phyloP scores from a whole-genome alignment of 257 asterid genomes.

The Solanum lycopersicoides region DNA sequence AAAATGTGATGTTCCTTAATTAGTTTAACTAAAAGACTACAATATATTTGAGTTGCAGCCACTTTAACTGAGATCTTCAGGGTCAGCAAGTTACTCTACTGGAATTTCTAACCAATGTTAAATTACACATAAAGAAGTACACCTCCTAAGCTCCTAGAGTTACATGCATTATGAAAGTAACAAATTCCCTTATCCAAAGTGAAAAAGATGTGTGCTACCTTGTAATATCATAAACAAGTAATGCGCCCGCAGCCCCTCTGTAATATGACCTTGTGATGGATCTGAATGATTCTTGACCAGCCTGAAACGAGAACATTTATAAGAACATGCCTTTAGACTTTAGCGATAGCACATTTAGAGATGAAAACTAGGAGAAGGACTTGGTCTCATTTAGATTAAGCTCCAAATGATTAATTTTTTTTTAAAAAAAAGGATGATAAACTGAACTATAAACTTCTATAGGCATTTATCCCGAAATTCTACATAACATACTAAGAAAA shows the following conservation, averaged over 20 bases:
- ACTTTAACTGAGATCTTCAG: not conserved
- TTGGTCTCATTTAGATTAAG: not conserved
- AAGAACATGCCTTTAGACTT: not conserved
- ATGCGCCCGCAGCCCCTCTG: slow-evolving; percentile 90
- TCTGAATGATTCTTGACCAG: slow-evolving; percentile 83
- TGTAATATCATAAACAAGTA: slow-evolving; percentile 76
- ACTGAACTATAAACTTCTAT: not conserved
- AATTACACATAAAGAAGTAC: not conserved
- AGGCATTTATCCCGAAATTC: not conserved
- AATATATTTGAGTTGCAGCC: not conserved
- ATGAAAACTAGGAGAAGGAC: not conserved
- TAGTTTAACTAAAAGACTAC: not conserved
- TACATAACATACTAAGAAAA: not conserved
- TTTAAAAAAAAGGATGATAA: not conserved
- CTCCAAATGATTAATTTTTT: not conserved
- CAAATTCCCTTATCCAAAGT: not conserved
- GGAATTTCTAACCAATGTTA: not conserved
- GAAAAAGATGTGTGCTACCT: slow-evolving; percentile 27
- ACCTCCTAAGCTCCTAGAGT: not conserved
- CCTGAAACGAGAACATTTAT: slow-evolving; percentile 22
- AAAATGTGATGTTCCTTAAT: not conserved
- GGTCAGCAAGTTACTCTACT: not conserved
- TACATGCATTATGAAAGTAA: not conserved
- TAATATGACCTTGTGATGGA: slow-evolving; percentile 73
- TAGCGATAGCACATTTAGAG: not conserved